These are phyloP conservation scores for Neurospora sp. DNA, from an alignment of 495 filamentous ascomycete species.

Conservation along the genomic window DNA sequence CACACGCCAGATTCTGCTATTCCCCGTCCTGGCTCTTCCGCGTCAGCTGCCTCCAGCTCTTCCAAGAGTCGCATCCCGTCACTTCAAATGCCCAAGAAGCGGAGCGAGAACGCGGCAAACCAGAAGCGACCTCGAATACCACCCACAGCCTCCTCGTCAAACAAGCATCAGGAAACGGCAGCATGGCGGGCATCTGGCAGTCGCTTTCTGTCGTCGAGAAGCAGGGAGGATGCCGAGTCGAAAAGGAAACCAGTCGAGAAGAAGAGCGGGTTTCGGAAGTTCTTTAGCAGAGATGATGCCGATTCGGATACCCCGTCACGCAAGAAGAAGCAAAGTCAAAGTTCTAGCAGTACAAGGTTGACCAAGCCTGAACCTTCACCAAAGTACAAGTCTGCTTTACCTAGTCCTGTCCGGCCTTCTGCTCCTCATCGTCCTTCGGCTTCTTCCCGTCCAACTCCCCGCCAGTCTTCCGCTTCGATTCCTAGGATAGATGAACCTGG, in stretches of 20 bases:
- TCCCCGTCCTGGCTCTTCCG: conserved; percentile 7
- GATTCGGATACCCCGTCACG: conserved; percentile 13
- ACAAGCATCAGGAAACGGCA: conserved; percentile 11
- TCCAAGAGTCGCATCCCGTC: conserved; percentile 6
- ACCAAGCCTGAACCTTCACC: not conserved
- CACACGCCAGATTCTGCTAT: not conserved
- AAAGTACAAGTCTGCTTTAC: not conserved
- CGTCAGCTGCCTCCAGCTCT: conserved; percentile 6
- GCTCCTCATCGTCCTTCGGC: conserved; percentile 14
- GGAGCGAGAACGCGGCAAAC: conserved; percentile 26
- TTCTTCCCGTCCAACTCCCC: conserved; percentile 2
- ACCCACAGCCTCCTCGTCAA: conserved; percentile 8
- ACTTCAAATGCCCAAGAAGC: conserved; percentile 5
- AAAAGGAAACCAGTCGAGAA: conserved; percentile 15
- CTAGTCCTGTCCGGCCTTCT: not conserved
- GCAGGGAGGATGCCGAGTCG: conserved; percentile 7
- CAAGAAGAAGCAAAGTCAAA: conserved; percentile 13
- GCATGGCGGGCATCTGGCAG: conserved; percentile 15
- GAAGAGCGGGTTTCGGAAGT: conserved; percentile 20
- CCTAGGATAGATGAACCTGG: conserved; percentile 27
- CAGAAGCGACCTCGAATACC: conserved; percentile 35
- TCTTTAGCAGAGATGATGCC: conserved; percentile 21
- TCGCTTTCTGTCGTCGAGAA: conserved; percentile 14
- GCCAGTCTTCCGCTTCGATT: conserved; percentile 13
- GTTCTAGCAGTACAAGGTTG: not conserved